phyloP scores from a whole-genome alignment of 2,329 filamentous ascomycete species.

The Cercospora janseana region DNA sequence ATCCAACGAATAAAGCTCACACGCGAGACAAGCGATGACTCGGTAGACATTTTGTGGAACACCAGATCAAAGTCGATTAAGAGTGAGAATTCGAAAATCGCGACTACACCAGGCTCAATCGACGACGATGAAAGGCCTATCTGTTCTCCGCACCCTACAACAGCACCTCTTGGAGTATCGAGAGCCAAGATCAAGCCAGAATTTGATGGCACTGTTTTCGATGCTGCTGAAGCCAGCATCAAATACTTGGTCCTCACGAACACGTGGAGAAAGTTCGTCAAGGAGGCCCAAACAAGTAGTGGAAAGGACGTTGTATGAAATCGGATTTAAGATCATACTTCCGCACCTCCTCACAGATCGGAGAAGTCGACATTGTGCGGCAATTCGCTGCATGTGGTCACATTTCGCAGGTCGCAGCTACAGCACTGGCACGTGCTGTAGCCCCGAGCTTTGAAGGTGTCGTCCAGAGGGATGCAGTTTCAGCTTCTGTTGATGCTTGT shows the following conservation, averaged over 20 bases:
- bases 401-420: no score
- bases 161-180: slow-evolving; percentile 15
- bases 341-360: no score
- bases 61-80: neutral
- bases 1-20: slow-evolving; percentile 19
- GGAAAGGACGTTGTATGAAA: slow-evolving; percentile 6
- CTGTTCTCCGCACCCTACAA: slow-evolving; percentile 18
- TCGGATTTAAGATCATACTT: neutral
- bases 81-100: neutral
- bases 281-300: slow-evolving; percentile 12
- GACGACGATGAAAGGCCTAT: slow-evolving; percentile 15
- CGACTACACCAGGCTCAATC: neutral
- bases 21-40: slow-evolving; percentile 17
- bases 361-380: no score
- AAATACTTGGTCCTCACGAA: slow-evolving; percentile 68
- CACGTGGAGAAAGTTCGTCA: slow-evolving; percentile 55
- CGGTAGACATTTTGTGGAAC: slow-evolving; percentile 12
- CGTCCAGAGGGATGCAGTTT: no score
- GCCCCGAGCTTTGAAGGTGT: no score
- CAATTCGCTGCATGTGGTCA: no score
- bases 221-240: slow-evolving; percentile 58
- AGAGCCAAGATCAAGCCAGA: slow-evolving; percentile 23
- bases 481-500: no score
- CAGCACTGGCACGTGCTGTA: no score
- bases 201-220: slow-evolving; percentile 57